A percentile compares a stretch with the other conserved stretches of the same genome.
Conservation (phyloP, 2,329 filamentous ascomycete genomes). For the Leptodontidium sp. region DNA sequence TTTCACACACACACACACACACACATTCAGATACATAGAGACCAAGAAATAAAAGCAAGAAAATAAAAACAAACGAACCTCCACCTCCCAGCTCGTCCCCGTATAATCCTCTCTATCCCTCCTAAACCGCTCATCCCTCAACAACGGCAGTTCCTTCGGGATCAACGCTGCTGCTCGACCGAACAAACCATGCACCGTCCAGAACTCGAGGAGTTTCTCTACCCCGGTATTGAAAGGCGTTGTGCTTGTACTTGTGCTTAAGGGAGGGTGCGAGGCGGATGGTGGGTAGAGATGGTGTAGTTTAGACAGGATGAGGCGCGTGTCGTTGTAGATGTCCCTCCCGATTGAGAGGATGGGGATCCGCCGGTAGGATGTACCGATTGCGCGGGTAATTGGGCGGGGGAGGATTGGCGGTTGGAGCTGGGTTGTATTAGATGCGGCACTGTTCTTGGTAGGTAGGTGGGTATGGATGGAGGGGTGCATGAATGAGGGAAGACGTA, state of each 20-base stretch:
- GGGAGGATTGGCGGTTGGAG: constrained; percentile 72
- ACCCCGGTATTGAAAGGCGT: constrained; percentile 50
- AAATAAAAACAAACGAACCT: constrained; percentile 33
- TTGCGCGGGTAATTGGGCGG: constrained; percentile 66
- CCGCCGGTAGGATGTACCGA: constrained; percentile 73
- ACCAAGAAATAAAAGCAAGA: background rate
- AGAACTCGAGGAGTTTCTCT: constrained; percentile 63
- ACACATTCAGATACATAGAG: background rate
- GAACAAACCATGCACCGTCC: constrained; percentile 67
- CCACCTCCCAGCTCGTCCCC: constrained; percentile 52
- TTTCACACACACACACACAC: background rate
- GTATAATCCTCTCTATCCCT: constrained; percentile 62
- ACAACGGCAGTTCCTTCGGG: constrained; percentile 60
- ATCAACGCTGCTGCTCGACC: constrained; percentile 60
- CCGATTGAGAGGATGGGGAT: constrained; percentile 74
- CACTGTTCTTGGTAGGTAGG: no score
- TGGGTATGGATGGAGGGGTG: background rate
- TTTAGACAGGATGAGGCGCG: constrained; percentile 71
- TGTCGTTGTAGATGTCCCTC: constrained; percentile 73
- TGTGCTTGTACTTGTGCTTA: constrained; percentile 41
- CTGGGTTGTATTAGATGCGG: constrained; percentile 49
- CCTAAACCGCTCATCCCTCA: constrained; percentile 65
- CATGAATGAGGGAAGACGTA: constrained; percentile 50
- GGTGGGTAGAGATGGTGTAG: constrained; percentile 65
- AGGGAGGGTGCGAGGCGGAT: constrained; percentile 47